A percentile compares a stretch with the other conserved stretches of the same genome.
phyloP scores from a whole-genome alignment of 208 protist genomes.

The Trypanosoma theileri region DNA sequence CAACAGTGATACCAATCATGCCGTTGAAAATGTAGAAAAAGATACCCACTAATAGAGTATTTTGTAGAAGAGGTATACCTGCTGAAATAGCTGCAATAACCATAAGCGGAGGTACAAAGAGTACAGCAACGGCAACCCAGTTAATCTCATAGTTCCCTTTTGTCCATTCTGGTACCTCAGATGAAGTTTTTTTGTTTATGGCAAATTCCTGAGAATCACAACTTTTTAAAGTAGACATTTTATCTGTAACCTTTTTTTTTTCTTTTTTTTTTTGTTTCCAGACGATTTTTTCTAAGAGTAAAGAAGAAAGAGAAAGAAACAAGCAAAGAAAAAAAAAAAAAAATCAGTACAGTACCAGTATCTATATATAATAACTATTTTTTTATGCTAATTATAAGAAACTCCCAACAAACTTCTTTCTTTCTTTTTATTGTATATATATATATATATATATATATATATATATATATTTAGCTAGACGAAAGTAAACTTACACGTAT shows the following conservation, averaged over 20 bases:
- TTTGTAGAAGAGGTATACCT: constrained; percentile 67
- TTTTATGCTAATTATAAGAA: too few species aligned
- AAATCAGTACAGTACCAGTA: not conserved
- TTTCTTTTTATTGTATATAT: too few species aligned
- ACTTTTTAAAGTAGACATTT: constrained; percentile 2
- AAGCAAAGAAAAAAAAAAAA: constrained; percentile 2
- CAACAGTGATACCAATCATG: constrained; percentile 87
- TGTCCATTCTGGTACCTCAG: constrained; percentile 53
- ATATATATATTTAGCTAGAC: not conserved
- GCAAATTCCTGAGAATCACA: not conserved
- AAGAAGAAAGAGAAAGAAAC: not conserved
- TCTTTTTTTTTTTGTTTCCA: constrained; percentile 13
- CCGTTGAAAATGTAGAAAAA: constrained; percentile 85
- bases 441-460: too few species aligned
- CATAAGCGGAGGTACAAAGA: constrained; percentile 50
- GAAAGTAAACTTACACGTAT: constrained; percentile 18
- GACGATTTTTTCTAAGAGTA: constrained; percentile 1
- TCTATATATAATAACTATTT: constrained; percentile 6
- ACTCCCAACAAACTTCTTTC: too few species aligned
- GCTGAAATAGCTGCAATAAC: constrained; percentile 29
- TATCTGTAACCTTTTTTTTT: constrained; percentile 5
- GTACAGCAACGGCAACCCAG: constrained; percentile 68
- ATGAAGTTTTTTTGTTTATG: constrained; percentile 34
- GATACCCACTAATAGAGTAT: constrained; percentile 62
- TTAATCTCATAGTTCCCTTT: constrained; percentile 79